These are phyloP conservation scores for Ustilago trichophora DNA, from an alignment of 1,284 basidiomycete species.

Conservation along the genomic window DNA sequence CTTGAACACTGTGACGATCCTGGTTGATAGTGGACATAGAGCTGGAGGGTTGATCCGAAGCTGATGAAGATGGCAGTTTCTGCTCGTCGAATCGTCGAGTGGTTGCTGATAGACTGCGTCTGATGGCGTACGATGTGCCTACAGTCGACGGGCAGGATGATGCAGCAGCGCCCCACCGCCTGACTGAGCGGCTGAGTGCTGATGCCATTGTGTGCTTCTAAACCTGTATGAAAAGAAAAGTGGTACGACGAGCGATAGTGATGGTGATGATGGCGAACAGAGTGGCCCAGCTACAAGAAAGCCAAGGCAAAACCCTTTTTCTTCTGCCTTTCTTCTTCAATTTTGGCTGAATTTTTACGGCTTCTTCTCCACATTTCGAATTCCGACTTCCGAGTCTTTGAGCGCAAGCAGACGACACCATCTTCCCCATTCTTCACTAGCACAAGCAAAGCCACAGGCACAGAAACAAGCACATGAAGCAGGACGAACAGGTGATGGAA, in stretches of 20 bases:
- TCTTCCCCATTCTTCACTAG: too few relatives aligned
- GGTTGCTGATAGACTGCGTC: conserved; percentile 20
- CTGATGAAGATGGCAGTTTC: conserved; percentile 1
- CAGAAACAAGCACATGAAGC: neutral
- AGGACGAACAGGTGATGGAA: too few relatives aligned
- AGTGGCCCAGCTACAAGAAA: too few relatives aligned
- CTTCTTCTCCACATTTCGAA: conserved; percentile 1
- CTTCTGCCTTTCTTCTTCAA: conserved; percentile 6
- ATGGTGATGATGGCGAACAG: neutral
- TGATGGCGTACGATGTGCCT: neutral
- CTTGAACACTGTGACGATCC: too few relatives aligned
- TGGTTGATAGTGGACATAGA: neutral
- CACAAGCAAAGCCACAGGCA: neutral
- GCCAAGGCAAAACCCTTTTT: conserved; percentile 1
- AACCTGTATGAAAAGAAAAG: too few relatives aligned
- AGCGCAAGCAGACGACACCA: neutral
- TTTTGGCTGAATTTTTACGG: neutral
- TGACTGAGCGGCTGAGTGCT: conserved; percentile 12
- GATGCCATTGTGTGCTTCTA: conserved; percentile 12
- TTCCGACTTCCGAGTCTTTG: conserved; percentile 3
- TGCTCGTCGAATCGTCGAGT: conserved; percentile 12
- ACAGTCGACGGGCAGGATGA: neutral
- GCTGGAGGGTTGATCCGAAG: conserved; percentile 2
- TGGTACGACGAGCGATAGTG: neutral
- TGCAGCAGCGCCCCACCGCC: neutral